Base-by-base conservation (phyloP, 305 asterid species). In the Solanum hybrid region DNA sequence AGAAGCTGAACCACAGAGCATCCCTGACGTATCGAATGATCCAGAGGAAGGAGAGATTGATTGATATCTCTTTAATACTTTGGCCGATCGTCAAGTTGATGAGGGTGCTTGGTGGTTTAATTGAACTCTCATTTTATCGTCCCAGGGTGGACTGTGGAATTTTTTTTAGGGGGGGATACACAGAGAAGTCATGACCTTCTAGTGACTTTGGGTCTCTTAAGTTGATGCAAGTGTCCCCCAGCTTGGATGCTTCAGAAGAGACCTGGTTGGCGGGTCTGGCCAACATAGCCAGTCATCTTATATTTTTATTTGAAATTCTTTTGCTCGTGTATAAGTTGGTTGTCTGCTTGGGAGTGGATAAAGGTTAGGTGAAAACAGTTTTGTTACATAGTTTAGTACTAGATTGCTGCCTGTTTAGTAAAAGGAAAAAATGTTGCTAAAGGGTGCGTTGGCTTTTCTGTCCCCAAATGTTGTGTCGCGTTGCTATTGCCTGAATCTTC, bases 11-110 rank as follows among this genome's bases (percentile, higher is more conserved):
- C 90, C 89, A 34, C 45, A 13, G 7, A 31, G 92, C 27, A 40
- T 72, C 35, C 89, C 60, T 13, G 87, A 80, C 8, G 42, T 32
- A 37, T 88, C 88, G 5, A 87, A 88, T 17, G 98, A 94, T 90
- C 95, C 92, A 2, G 99, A 97, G 91, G 98, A 97, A 91, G 99
- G 99, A 75, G 96, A 97, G 90, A 95, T 97, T 29, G 95, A 95
- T 92, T 94, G 90, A 91, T 10, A 10, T 85, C 77, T 60, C 31
- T 32, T 22, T 22, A 29, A 2, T 26, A 81, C 71, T 82, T 81
- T 45, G 29, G 40, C 40, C 75, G 7, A 84, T 84, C 31, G 31
- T 27, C 19, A 51, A 84, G 29, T 51, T 31, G 45, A 11, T 24
- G 31, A 29, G 40, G 31, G n/a, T 26, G 32, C 13, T 81, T 82